Evolutionary conservation across 331 rosid genomes (phyloP), one percentile per base, ranked within the genome.

Genomic region (Pyracantha coccinea): DNA sequence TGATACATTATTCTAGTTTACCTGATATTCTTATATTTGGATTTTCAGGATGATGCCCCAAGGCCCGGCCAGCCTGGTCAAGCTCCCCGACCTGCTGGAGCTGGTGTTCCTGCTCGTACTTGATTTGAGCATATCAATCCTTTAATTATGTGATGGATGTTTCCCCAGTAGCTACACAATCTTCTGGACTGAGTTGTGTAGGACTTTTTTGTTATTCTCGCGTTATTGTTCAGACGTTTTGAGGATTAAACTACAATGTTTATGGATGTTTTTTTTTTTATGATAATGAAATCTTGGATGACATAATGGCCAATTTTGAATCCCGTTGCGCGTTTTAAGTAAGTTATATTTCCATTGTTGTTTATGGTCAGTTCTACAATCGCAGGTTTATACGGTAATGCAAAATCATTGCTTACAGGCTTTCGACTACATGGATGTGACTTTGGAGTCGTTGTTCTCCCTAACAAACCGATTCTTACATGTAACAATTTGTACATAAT

Each of bases 61-160:
- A 91, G 92, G 83, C 92, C 98, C 4, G 97, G 97, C 28, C 97
- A 88, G 80, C 98, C 97, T 21, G 93, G 97, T 38, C 89, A 85
- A 78, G 91, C 87, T 1, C 86, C 91, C n/a, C 93, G 97, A 21
- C 88, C 96, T 24, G 87, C 86, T 45, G 98, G 92, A 33, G 87
- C 44, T 1, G 88, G 71, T 10, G 82, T 67, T 63, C 87, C 93
- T 38, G 85, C 80, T 29, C 97, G 92, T 20, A 14, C 85, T 23
- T 93, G 33, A 69, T 70, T 15, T 41, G 19, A 68, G 71, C 66
- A 47, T 14, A 24, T 55, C 74, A 20, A 35, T 53, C 65, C 6
- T 65, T 64, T 55, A 28, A 6, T 38, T 64, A 2, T 32, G 69
- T 9, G 44, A 21, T 72, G 7, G 57, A 17, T 65, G 69, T 14